Percentiles rank a stretch among this genome's conserved stretches.
Conservation (phyloP, 176 grass and related monocot species). For the Metroxylon sagu region DNA sequence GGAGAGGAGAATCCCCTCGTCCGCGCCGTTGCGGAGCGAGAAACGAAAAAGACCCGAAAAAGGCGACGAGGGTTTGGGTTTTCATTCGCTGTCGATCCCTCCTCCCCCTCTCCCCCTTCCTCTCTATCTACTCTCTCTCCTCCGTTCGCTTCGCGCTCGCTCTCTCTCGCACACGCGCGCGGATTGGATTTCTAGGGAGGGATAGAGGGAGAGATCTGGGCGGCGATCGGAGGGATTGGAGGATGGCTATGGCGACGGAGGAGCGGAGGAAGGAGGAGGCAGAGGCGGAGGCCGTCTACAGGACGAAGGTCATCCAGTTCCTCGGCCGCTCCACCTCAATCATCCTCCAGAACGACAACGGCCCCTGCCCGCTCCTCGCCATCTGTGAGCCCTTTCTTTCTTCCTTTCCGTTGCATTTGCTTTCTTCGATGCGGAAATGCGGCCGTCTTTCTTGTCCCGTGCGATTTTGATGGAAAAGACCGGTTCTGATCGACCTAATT, state of each 20-base stretch:
- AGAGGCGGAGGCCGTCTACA: conserved; percentile 45
- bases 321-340: conserved; percentile 76
- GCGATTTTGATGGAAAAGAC: too few species aligned
- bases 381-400: conserved; percentile 55
- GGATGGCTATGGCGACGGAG: conserved; percentile 5
- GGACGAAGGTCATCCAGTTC: conserved; percentile 79
- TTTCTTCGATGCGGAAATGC: background rate
- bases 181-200: too few species aligned
- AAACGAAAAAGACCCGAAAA: too few species aligned
- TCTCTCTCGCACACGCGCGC: too few species aligned
- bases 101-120: too few species aligned
- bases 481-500: conserved; percentile 1
- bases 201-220: background rate
- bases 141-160: too few species aligned
- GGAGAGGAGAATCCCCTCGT: too few species aligned
- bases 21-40: too few species aligned
- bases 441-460: background rate
- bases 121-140: too few species aligned
- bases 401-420: background rate
- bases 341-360: conserved; percentile 98
- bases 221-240: conserved; percentile 29
- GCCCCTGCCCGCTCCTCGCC: conserved; percentile 87
- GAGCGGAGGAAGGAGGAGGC: conserved; percentile 18
- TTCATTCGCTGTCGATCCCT: too few species aligned
- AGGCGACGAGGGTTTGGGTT: too few species aligned